phyloP scores from a whole-genome alignment of 73 alveolate species.

The Paramecium biaurelia region DNA sequence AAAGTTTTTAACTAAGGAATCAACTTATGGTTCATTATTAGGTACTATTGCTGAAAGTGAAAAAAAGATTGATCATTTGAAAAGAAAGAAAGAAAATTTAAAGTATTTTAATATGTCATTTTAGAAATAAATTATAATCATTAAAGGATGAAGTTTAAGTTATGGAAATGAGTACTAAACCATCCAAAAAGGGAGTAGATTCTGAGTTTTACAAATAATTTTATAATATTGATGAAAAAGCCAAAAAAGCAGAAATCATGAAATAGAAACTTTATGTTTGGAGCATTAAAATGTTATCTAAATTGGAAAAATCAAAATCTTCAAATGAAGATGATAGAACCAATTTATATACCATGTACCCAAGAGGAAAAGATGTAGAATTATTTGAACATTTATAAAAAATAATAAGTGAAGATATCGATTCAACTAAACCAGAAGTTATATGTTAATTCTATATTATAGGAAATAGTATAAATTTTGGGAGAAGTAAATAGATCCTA shows the following conservation, averaged over 20 bases:
- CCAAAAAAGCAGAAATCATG: slow-evolving; percentile 59
- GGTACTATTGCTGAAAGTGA: slow-evolving; percentile 84
- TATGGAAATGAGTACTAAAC: slow-evolving; percentile 38
- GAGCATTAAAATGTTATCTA: slow-evolving; percentile 48
- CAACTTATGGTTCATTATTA: slow-evolving; percentile 77
- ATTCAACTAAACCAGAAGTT: slow-evolving; percentile 7
- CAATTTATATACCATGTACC: not conserved
- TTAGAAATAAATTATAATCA: slow-evolving; percentile 38
- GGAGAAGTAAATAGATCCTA: slow-evolving; percentile 6
- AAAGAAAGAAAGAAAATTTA: slow-evolving; percentile 70
- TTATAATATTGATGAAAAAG: slow-evolving; percentile 59
- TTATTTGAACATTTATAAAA: slow-evolving; percentile 24
- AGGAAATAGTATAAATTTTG: slow-evolving; percentile 10
- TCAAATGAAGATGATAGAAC: not conserved
- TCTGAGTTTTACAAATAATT: slow-evolving; percentile 32
- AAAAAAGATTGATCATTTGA: slow-evolving; percentile 77
- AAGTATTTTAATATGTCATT: slow-evolving; percentile 19
- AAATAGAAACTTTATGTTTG: slow-evolving; percentile 42
- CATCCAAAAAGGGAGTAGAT: slow-evolving; percentile 23
- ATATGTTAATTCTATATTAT: not conserved
- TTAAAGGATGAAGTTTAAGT: slow-evolving; percentile 25
- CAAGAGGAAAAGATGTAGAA: slow-evolving; percentile 47
- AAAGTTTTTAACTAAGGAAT: slow-evolving; percentile 85
- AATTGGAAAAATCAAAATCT: not conserved
- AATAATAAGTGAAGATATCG: not conserved